Evolutionary conservation across 106 monocot genomes (phyloP).

Genomic region (Xerophyta viscosa): DNA sequence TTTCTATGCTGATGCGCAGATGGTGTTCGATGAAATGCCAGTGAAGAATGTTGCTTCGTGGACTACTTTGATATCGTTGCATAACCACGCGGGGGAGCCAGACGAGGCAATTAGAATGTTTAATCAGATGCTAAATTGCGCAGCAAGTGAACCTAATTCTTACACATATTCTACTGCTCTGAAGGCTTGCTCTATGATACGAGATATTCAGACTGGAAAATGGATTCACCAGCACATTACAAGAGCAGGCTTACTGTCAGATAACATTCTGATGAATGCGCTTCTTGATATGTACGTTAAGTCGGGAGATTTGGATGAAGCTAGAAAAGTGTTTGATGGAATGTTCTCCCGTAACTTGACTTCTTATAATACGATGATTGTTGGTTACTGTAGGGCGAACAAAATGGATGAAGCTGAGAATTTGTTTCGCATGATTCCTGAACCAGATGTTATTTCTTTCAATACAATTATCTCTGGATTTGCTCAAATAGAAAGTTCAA

Average conservation of each 20-base stretch:
- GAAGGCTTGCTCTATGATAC: constrained; percentile 47
- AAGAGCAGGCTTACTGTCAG: constrained; percentile 11
- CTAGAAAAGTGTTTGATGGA: constrained; percentile 44
- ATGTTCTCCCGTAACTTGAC: constrained; percentile 18
- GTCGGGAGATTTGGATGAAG: constrained; percentile 48
- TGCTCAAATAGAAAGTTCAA: constrained; percentile 31
- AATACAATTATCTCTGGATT: constrained; percentile 70
- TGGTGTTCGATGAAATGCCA: constrained; percentile 65
- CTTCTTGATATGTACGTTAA: constrained; percentile 71
- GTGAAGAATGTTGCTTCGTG: constrained; percentile 55
- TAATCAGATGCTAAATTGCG: constrained; percentile 27
- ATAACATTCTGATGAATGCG: constrained; percentile 48
- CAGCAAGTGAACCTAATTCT: constrained; percentile 31
- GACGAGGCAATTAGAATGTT: constrained; percentile 41
- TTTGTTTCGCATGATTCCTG: constrained; percentile 29
- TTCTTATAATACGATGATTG: constrained; percentile 70
- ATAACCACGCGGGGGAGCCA: constrained; percentile 33
- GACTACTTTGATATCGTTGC: constrained; percentile 56
- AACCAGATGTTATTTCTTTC: constrained; percentile 52
- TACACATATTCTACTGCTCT: constrained; percentile 46
- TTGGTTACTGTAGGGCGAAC: constrained; percentile 36
- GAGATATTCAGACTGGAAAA: constrained; percentile 46
- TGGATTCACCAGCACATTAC: constrained; percentile 37
- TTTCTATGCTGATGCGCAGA: constrained; percentile 21
- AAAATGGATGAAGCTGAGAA: constrained; percentile 43